Evolutionary conservation across 768 basidiomycete species (phyloP), one percentile per base, ranked within the genome.

Genomic region (Tricholoma furcatifolium): DNA sequence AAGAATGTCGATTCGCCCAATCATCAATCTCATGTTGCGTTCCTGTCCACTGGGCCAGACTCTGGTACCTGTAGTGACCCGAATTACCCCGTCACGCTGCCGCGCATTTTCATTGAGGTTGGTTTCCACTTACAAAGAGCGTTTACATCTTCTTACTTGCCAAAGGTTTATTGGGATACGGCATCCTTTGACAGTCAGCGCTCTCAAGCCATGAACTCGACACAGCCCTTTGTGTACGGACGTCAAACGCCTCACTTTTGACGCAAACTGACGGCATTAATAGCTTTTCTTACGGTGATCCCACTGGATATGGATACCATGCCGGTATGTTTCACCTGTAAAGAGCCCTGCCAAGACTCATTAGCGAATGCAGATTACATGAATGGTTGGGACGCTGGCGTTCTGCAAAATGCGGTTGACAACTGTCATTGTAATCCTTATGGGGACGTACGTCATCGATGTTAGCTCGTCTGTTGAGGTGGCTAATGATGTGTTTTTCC

Each of bases 221-320:
- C 64, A 14, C 79, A 81, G 58, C 81, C 81, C 27, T 80, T 80
- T 57, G 81, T 83, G 69, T 81, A 73, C 27, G 74, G 65, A 9
- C 24, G 43, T 17, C 27, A 27, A 27, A 27, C 8, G 8, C 27
- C 15, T 50, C 4, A 21, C 9, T 12, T 34, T 46, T 42, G 49
- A 23, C 32, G 24, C 14, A 24, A 27, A 18, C 38, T 45, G 32
- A 43, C 50, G 39, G 17, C 1, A 38, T n/a, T 9, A 40, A 38
- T 53, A 77, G 77, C 6, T 76, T 62, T 57, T 60, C 84, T 17
- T 68, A 80, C 55, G 85, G 85, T 32, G 85, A 87, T 60, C 74
- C 77, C 10, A 84, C 82, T 34, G 83, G 83, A 9, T 82, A 81
- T 60, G 84, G 83, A 62, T 77, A 81, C 57, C 80, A 81, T 62